Percentiles rank a stretch among this genome's conserved stretches.
Evolutionary conservation across 2,329 filamentous ascomycete species (phyloP).

Genomic region (Capronia americana): DNA sequence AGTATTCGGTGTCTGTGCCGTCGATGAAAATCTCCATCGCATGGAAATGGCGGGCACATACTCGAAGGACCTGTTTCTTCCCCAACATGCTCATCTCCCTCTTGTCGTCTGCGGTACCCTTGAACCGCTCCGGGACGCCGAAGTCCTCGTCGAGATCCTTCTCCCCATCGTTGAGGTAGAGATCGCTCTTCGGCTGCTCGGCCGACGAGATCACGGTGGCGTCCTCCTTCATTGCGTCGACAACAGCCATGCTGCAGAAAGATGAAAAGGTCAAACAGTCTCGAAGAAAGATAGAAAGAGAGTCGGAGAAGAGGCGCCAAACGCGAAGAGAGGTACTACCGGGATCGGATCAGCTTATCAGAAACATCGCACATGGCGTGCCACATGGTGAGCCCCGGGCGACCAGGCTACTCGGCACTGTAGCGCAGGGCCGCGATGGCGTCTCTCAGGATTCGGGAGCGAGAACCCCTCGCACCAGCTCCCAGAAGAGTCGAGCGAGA

Average conservation of each 20-base stretch:
- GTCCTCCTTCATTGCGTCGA: slow-evolving; percentile 2
- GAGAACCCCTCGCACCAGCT: neutral
- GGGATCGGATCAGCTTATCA: neutral
- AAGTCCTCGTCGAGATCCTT: slow-evolving; percentile 19
- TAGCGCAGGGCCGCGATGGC: neutral
- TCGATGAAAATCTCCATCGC: neutral
- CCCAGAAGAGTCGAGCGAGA: neutral
- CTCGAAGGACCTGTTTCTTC: slow-evolving; percentile 49
- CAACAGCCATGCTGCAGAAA: neutral
- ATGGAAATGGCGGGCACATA: slow-evolving; percentile 31
- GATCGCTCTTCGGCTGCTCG: slow-evolving; percentile 12
- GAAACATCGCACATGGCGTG: slow-evolving; percentile 2
- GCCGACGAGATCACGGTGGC: slow-evolving; percentile 8
- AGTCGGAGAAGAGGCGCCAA: neutral
- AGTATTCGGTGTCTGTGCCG: neutral
- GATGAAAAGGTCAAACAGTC: neutral
- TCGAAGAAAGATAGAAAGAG: neutral
- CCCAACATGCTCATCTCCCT: slow-evolving; percentile 49
- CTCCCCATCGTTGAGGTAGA: neutral
- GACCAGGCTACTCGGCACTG: neutral
- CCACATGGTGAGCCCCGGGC: neutral
- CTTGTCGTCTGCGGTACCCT: slow-evolving; percentile 48
- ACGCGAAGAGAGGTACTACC: neutral
- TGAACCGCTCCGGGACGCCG: slow-evolving; percentile 45
- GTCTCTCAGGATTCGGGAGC: neutral